Percentiles rank a stretch among this genome's conserved stretches.
Evolutionary conservation across 805 yeast species (phyloP).

Genomic region (Kazachstania psychrophila): DNA sequence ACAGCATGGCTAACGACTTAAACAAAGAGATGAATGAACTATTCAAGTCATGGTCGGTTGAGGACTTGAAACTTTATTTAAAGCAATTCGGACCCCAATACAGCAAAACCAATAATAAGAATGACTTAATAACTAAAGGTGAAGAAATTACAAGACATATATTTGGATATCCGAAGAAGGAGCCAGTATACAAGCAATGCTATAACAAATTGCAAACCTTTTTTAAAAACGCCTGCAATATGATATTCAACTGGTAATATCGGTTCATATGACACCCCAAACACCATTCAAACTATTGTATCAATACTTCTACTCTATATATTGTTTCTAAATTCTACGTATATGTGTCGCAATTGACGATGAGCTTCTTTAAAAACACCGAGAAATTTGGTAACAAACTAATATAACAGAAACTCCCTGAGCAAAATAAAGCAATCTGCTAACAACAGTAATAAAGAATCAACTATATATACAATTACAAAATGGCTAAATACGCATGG

Average conservation of each 20-base stretch:
- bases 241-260: background rate
- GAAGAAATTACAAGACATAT: conserved; percentile 36
- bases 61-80: conserved; percentile 36
- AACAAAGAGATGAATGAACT: conserved; percentile 18
- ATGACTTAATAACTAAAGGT: conserved; percentile 33
- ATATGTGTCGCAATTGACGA: no score
- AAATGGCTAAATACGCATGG: conserved; percentile 57
- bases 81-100: conserved; percentile 32
- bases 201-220: conserved; percentile 4
- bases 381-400: background rate
- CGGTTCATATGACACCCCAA: no score
- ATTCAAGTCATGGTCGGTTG: conserved; percentile 35
- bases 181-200: conserved; percentile 23
- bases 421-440: background rate
- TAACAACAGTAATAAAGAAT: background rate
- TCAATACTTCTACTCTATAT: no score
- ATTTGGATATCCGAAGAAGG: conserved; percentile 20
- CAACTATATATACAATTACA: background rate
- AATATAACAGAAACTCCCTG: conserved; percentile 1
- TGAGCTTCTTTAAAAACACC: no score
- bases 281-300: no score
- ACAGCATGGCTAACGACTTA: conserved; percentile 10
- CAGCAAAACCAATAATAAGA: conserved; percentile 13
- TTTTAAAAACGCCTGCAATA: background rate
- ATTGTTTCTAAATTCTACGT: no score